These are phyloP conservation scores for Saxophila tyrrhenica DNA, from an alignment of 495 filamentous ascomycete species.

Conservation along the genomic window DNA sequence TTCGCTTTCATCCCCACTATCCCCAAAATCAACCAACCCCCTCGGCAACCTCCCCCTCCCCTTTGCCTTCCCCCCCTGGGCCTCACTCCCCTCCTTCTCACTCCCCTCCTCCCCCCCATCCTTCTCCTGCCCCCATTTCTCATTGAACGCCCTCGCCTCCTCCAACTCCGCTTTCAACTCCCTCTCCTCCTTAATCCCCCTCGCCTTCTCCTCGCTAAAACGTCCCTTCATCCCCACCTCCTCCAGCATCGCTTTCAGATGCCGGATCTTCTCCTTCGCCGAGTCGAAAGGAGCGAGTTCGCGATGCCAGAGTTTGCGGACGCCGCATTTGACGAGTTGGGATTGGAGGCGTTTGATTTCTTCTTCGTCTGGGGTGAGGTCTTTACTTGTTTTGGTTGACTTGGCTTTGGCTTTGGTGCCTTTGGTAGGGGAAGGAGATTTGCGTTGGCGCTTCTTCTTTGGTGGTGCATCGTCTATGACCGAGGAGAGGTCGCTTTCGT, in stretches of 20 bases:
- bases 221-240: slow-evolving; percentile 80
- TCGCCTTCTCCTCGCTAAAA: slow-evolving; percentile 72
- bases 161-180: slow-evolving; percentile 76
- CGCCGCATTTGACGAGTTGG: slow-evolving; percentile 81
- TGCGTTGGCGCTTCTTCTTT: slow-evolving; percentile 37
- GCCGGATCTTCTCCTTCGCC: slow-evolving; percentile 66
- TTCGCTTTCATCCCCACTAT: slow-evolving; percentile 42
- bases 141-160: slow-evolving; percentile 64
- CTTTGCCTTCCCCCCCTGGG: slow-evolving; percentile 33
- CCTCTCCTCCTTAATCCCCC: slow-evolving; percentile 69
- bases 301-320: slow-evolving; percentile 82
- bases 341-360: slow-evolving; percentile 87
- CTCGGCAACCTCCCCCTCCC: slow-evolving; percentile 28
- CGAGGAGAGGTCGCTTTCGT: slow-evolving; percentile 68
- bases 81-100: slow-evolving; percentile 29
- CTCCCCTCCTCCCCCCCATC: slow-evolving; percentile 35
- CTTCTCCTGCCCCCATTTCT: slow-evolving; percentile 55
- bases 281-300: slow-evolving; percentile 69
- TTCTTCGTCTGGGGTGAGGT: slow-evolving; percentile 53
- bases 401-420: slow-evolving; percentile 8
- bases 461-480: slow-evolving; percentile 60
- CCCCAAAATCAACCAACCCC: slow-evolving; percentile 40
- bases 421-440: slow-evolving; percentile 23
- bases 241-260: slow-evolving; percentile 64
- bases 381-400: slow-evolving; percentile 28